Evolutionary conservation across 805 yeast species (phyloP).

Genomic region (Lipomyces mesembrius): DNA sequence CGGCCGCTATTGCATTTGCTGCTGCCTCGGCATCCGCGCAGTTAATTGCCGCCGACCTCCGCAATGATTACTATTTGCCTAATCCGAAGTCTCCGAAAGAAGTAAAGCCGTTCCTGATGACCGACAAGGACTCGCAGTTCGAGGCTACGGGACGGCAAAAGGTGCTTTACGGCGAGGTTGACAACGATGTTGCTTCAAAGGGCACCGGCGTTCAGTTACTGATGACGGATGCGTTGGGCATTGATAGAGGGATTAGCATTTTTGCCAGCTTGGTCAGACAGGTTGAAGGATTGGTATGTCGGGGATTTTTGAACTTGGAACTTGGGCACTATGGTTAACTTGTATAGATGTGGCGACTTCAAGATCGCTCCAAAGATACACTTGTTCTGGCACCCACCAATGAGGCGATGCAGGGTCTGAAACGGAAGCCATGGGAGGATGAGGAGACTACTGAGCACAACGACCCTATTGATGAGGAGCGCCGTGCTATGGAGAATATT

Average conservation of each 20-base stretch:
- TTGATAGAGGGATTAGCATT: conserved; percentile 55
- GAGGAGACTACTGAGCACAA: conserved; percentile 57
- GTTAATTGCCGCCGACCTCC: conserved; percentile 26
- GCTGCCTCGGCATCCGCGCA: conserved; percentile 26
- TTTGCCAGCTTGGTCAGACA: conserved; percentile 76
- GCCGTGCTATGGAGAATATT: conserved; percentile 57
- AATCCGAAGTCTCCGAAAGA: conserved; percentile 25
- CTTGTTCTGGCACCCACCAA: conserved; percentile 76
- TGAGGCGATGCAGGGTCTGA: conserved; percentile 57
- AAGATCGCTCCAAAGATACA: conserved; percentile 49
- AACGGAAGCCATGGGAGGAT: conserved; percentile 80
- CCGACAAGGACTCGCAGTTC: conserved; percentile 7
- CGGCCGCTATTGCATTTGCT: background rate
- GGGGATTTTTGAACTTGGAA: background rate
- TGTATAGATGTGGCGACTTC: conserved; percentile 49
- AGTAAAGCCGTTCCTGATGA: conserved; percentile 24
- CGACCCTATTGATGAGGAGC: conserved; percentile 52
- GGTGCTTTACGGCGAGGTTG: conserved; percentile 34
- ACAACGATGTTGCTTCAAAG: conserved; percentile 12
- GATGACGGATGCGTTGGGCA: conserved; percentile 49
- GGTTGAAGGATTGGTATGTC: conserved; percentile 52
- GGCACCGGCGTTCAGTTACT: conserved; percentile 41
- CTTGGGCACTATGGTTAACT: conserved; percentile 1
- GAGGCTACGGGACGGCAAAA: conserved; percentile 12
- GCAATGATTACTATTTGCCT: conserved; percentile 25